Evolutionary conservation across 2,329 filamentous ascomycete genomes (phyloP).

Genomic region (Ascochyta rabiei): DNA sequence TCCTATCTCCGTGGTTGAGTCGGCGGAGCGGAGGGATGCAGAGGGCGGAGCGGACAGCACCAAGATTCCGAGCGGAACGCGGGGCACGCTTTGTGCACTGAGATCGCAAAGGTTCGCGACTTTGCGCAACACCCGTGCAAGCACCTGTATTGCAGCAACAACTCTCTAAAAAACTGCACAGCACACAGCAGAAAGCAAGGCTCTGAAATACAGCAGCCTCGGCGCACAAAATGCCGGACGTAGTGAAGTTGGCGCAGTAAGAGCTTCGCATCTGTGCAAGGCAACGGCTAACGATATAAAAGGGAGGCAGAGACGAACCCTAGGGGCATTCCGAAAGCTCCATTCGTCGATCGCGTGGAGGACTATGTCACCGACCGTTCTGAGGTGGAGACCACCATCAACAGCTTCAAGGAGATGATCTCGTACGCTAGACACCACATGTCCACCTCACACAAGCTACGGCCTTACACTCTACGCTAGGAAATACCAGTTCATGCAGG

Average conservation of each 20-base stretch:
- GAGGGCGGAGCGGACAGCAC: not conserved
- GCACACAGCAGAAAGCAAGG: not conserved
- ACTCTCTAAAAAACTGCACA: not conserved
- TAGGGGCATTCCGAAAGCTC: slow-evolving; percentile 80
- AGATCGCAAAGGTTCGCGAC: slow-evolving; percentile 1
- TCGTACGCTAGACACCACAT: slow-evolving; percentile 61
- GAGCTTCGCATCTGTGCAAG: not conserved
- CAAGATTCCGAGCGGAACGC: slow-evolving; percentile 9
- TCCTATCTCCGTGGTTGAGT: not conserved
- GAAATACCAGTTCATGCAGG: slow-evolving; percentile 99
- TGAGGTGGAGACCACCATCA: slow-evolving; percentile 80
- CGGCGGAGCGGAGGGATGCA: not conserved
- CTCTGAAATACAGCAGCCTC: not conserved
- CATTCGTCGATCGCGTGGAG: slow-evolving; percentile 86
- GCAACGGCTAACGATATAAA: not conserved
- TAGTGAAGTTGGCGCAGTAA: slow-evolving; percentile 21
- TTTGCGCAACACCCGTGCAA: slow-evolving; percentile 1
- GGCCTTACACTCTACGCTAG: slow-evolving; percentile 54
- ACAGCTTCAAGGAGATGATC: slow-evolving; percentile 92
- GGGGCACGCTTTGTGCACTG: slow-evolving; percentile 9
- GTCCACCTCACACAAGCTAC: not conserved
- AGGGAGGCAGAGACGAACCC: slow-evolving; percentile 67
- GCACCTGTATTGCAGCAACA: not conserved
- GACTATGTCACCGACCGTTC: slow-evolving; percentile 81
- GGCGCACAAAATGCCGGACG: slow-evolving; percentile 10